Percentiles rank a stretch among this genome's conserved stretches.
phyloP scores from a whole-genome alignment of 768 basidiomycete genomes.

The Hypholoma sublateritium region DNA sequence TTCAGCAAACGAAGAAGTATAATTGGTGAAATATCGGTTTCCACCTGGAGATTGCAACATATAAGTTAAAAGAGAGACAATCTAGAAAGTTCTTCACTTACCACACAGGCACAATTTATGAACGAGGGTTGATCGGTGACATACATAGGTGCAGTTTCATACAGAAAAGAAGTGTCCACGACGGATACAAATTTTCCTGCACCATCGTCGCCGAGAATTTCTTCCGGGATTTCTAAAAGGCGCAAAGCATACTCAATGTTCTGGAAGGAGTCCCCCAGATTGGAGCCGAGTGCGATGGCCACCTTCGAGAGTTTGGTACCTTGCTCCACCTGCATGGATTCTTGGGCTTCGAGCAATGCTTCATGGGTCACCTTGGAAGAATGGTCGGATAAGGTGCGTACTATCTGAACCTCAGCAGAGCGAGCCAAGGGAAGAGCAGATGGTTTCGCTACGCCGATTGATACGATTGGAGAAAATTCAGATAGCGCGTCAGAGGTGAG shows the following conservation, averaged over 20 bases:
- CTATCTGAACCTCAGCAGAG: conserved; percentile 64
- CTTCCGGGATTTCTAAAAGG: conserved; percentile 55
- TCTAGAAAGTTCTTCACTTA: conserved; percentile 38
- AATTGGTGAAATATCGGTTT: conserved; percentile 65
- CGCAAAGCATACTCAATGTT: conserved; percentile 81
- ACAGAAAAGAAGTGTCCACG: conserved; percentile 83
- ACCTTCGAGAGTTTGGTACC: conserved; percentile 24
- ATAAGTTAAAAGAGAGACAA: not conserved
- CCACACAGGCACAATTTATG: conserved; percentile 89
- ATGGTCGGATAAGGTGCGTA: conserved; percentile 42
- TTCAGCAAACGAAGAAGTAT: conserved; percentile 68
- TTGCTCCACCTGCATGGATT: not conserved
- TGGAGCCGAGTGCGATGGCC: conserved; percentile 85
- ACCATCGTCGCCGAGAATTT: conserved; percentile 21
- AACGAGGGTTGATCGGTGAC: conserved; percentile 87
- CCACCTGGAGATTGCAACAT: conserved; percentile 52
- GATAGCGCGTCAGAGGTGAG: conserved; percentile 29
- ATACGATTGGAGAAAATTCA: conserved; percentile 32
- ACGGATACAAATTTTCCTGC: conserved; percentile 34
- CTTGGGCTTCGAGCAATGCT: not conserved
- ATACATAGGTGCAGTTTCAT: conserved; percentile 96
- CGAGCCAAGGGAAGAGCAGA: conserved; percentile 65
- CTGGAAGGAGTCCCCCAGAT: conserved; percentile 82
- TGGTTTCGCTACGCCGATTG: conserved; percentile 69
- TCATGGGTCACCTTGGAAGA: conserved; percentile 7